Conservation (phyloP, 371 early-diverging fungal species). For the Mucor circinelloides region DNA sequence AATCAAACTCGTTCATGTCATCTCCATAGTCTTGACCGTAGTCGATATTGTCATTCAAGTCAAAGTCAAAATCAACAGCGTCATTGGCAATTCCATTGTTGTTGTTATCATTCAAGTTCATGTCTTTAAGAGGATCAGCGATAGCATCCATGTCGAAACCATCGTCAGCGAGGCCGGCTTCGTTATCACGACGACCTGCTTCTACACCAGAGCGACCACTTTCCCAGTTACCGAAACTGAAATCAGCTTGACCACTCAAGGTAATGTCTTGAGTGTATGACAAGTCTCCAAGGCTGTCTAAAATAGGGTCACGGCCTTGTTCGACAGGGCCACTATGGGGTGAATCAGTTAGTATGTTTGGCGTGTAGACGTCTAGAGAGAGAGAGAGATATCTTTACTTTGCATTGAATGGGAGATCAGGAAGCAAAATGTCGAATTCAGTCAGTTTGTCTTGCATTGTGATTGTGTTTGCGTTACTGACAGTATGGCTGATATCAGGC, state of each 20-base stretch:
- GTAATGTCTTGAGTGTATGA: slow-evolving; percentile 65
- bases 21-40: neutral
- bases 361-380: neutral
- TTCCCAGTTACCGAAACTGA: slow-evolving; percentile 22
- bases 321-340: neutral
- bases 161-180: slow-evolving; percentile 30
- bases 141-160: slow-evolving; percentile 29
- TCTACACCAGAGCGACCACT: slow-evolving; percentile 30
- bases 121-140: slow-evolving; percentile 42
- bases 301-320: slow-evolving; percentile 24
- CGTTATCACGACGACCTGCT: slow-evolving; percentile 49
- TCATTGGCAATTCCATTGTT: slow-evolving; percentile 27
- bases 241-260: slow-evolving; percentile 34
- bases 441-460: slow-evolving; percentile 86
- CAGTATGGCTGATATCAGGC: slow-evolving; percentile 70
- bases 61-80: slow-evolving; percentile 53
- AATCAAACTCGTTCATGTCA: slow-evolving; percentile 2
- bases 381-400: slow-evolving; percentile 17
- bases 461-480: slow-evolving; percentile 79
- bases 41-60: slow-evolving; percentile 52
- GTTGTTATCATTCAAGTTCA: slow-evolving; percentile 47
- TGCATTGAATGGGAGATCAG: slow-evolving; percentile 67
- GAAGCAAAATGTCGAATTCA: slow-evolving; percentile 89
- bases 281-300: slow-evolving; percentile 34
- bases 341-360: neutral